Evolutionary conservation across 768 basidiomycete genomes (phyloP), one percentile per base, ranked within the genome.

Genomic region (Lactarius deliciosus): DNA sequence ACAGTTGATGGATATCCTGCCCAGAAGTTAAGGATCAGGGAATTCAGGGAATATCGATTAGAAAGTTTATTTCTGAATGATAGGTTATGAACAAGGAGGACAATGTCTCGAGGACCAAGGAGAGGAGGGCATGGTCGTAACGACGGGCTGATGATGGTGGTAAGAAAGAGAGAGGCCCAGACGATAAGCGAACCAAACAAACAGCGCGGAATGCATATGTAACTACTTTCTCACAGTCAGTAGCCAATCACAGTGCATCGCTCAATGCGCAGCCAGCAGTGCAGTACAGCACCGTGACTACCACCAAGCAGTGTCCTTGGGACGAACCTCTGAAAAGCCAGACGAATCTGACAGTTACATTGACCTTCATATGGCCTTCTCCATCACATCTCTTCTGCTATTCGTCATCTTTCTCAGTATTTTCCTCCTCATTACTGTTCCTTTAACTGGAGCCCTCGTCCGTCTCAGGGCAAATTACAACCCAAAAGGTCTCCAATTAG

Each of bases 381-480:
- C 68, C 11, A 53, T 81, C 8, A 61, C 85, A 13, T 72, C 86
- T 5, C 62, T 83, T 20, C 68, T 79, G 6, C 73, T 80, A 11
- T 83, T 86, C 25, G 72, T 86, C 32, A 76, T 88, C 41, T 85
- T 84, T 41, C 75, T 91, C n/a, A 80, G 78, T 41, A 74, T 89
- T 32, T 77, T 85, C 20, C 83, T 91, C 5, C 85, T 86, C 13
- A 76, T 91, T 15, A 81, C 85, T 7, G 75, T 78, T 3, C 78
- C 78, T 1, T 68, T 78, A 34, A 76, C 71, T 9, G 91, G 91
- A 5, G 80, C 87, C 15, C 80, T 92, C 11, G 87, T 93, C 9
- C 83, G 91, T 57, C 86, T 90, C 74, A 82, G 92, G 76, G 90
- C 90, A 36, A 92, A 94, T 74, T 94, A 90, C 79, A 91, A 90